phyloP scores from a whole-genome alignment of 2,329 filamentous ascomycete species.

The Chaetomium strumarium region DNA sequence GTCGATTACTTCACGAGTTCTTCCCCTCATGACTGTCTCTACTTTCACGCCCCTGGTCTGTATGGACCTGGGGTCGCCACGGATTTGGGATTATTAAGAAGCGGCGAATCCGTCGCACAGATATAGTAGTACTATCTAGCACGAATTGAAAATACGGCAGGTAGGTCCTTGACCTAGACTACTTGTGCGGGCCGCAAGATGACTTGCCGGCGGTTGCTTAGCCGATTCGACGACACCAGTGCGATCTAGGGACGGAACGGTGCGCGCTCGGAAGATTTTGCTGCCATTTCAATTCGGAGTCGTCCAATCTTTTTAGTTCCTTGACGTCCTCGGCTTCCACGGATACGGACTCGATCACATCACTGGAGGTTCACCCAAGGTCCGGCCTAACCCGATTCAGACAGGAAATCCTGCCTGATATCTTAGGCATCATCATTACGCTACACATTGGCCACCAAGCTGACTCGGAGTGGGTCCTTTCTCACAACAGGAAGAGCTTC shows the following conservation, averaged over 20 bases:
- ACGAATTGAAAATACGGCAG: constrained; percentile 9
- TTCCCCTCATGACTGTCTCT: constrained; percentile 1
- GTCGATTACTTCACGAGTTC: background rate
- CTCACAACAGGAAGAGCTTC: background rate
- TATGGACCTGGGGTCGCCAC: background rate
- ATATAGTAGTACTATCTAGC: constrained; percentile 1
- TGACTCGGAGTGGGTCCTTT: background rate
- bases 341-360: no score
- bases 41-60: background rate
- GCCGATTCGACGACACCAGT: constrained; percentile 13
- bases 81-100: constrained; percentile 16
- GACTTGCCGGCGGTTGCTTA: constrained; percentile 1
- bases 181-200: background rate
- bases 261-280: constrained; percentile 1
- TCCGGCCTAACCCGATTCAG: background rate
- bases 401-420: background rate
- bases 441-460: background rate
- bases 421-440: background rate
- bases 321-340: background rate
- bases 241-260: constrained; percentile 3
- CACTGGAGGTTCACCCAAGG: background rate
- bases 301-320: no score
- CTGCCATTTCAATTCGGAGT: background rate
- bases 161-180: background rate
- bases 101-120: constrained; percentile 21